Evolutionary conservation across 805 yeast species (phyloP).

Genomic region (Ogataea wickerhamii): DNA sequence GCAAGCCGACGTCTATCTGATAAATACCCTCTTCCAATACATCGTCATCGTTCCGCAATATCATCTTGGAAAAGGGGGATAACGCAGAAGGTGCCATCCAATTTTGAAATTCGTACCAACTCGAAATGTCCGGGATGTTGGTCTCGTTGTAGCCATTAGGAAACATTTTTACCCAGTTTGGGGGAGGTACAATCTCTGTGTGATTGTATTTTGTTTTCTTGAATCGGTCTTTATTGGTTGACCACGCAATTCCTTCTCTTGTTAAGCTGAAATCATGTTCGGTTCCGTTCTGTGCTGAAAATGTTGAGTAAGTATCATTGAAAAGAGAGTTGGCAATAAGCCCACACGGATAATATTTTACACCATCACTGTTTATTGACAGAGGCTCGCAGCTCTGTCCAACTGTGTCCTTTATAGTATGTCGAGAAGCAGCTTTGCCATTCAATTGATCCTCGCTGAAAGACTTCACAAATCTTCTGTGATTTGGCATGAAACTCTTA

Average conservation of each 20-base stretch:
- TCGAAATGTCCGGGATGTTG: constrained; percentile 64
- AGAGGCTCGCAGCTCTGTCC: constrained; percentile 67
- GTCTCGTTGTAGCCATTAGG: constrained; percentile 72
- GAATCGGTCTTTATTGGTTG: constrained; percentile 59
- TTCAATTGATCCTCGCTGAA: constrained; percentile 76
- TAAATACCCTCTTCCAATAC: constrained; percentile 55
- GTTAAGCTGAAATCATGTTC: constrained; percentile 42
- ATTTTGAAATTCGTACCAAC: constrained; percentile 70
- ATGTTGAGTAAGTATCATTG: constrained; percentile 66
- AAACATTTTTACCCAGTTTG: constrained; percentile 68
- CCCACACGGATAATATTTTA: constrained; percentile 74
- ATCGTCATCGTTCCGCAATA: constrained; percentile 58
- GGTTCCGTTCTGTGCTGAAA: constrained; percentile 42
- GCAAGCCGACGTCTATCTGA: constrained; percentile 63
- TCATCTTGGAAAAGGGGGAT: constrained; percentile 62
- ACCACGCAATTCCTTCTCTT: constrained; percentile 65
- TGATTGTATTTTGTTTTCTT: constrained; percentile 60
- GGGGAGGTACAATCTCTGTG: constrained; percentile 72
- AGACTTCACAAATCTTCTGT: constrained; percentile 88
- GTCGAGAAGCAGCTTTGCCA: constrained; percentile 61
- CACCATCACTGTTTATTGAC: constrained; percentile 43
- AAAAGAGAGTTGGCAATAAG: constrained; percentile 76
- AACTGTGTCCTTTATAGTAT: constrained; percentile 49
- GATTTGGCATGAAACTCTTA: constrained; percentile 89
- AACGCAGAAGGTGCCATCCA: constrained; percentile 87